phyloP scores from a whole-genome alignment of 306 rosid genomes.

The Dryas octopetala region DNA sequence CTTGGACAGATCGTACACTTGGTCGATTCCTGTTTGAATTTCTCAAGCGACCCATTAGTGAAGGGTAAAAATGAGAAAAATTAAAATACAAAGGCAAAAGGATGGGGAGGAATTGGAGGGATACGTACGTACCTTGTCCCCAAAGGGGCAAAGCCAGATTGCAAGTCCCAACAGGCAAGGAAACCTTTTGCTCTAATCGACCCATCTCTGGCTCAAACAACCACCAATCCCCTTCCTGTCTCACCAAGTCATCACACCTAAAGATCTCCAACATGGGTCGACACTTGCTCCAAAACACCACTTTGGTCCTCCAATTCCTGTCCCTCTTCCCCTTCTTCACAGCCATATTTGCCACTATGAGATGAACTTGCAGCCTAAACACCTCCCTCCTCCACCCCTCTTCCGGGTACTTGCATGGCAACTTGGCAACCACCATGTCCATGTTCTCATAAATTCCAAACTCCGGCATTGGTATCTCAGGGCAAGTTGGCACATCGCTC shows the following conservation, averaged over 20 bases:
- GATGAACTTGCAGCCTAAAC: conserved; percentile 71
- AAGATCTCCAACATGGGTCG: conserved; percentile 90
- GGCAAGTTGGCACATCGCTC: conserved; percentile 72
- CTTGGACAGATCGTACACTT: conserved; percentile 61
- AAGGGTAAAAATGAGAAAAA: neutral
- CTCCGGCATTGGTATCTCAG: conserved; percentile 85
- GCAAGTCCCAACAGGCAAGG: conserved; percentile 86
- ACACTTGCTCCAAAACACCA: conserved; percentile 73
- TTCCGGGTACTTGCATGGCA: conserved; percentile 69
- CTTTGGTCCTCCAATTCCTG: conserved; percentile 47
- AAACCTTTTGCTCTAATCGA: conserved; percentile 60
- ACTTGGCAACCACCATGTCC: conserved; percentile 66
- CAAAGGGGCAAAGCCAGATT: conserved; percentile 83
- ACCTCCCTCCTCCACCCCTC: conserved; percentile 81
- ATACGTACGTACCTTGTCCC: conserved; percentile 69
- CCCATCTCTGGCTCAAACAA: conserved; percentile 50
- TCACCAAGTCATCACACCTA: conserved; percentile 68
- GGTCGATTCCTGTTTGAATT: conserved; percentile 50
- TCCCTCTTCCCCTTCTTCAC: conserved; percentile 63
- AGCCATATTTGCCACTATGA: conserved; percentile 61
- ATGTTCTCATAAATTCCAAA: conserved; percentile 33
- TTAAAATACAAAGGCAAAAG: neutral
- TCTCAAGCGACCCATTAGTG: too few species aligned
- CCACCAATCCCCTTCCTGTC: conserved; percentile 80
- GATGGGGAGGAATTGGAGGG: neutral